phyloP scores from a whole-genome alignment of 2,329 filamentous ascomycete genomes.

The Colletotrichum horii region DNA sequence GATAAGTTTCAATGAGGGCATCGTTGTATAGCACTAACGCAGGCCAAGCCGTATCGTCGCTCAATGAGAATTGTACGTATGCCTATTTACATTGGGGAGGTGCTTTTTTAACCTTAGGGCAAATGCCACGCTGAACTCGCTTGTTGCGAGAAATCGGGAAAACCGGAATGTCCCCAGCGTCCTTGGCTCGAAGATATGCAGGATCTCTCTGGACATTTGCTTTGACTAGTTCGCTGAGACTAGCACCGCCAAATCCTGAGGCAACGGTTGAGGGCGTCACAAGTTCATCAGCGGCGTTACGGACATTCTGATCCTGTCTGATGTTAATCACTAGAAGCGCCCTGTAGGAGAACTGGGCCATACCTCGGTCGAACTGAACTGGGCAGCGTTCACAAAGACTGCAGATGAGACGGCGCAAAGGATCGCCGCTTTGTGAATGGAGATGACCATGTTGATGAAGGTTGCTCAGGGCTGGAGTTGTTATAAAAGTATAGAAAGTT shows the following conservation, averaged over 20 bases:
- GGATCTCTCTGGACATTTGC: background rate
- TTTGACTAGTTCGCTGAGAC: background rate
- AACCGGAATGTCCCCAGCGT: background rate
- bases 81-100: background rate
- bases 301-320: background rate
- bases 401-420: background rate
- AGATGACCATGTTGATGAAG: background rate
- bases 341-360: background rate
- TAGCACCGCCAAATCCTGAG: background rate
- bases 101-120: background rate
- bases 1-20: too few relatives aligned
- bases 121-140: background rate
- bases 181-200: background rate
- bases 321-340: background rate
- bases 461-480: background rate
- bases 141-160: background rate
- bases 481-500: background rate
- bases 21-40: too few relatives aligned
- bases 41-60: background rate
- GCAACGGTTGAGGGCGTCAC: background rate
- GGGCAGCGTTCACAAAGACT: background rate
- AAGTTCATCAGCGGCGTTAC: background rate
- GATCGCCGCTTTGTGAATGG: background rate
- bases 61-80: background rate
- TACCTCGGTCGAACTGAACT: background rate